Conservation (phyloP, 495 filamentous ascomycete genomes). For the Alectoria sarmentosa region DNA sequence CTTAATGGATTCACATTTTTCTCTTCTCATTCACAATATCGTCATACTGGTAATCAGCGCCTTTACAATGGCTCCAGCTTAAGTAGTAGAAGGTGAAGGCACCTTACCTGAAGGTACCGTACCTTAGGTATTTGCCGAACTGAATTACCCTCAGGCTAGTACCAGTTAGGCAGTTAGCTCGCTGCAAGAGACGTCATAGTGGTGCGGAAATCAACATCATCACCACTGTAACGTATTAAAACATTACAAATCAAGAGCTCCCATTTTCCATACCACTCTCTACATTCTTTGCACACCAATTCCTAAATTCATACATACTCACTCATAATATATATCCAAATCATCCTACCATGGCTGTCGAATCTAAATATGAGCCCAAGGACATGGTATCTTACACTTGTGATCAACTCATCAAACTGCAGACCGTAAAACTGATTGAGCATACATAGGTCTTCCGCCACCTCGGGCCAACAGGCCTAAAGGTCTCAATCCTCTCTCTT, state of each 20-base stretch:
- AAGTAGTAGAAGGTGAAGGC: no score
- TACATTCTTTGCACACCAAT: no score
- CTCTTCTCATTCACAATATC: neutral
- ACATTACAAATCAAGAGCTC: no score
- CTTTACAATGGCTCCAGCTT: no score
- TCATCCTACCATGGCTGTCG: slow-evolving; percentile 14
- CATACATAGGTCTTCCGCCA: slow-evolving; percentile 38
- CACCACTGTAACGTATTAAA: no score
- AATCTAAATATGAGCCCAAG: slow-evolving; percentile 23
- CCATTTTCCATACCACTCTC: no score
- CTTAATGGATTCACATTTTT: neutral
- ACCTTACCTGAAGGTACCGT: no score
- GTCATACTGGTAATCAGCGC: no score
- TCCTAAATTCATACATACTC: no score
- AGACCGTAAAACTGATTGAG: neutral
- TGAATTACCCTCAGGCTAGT: neutral
- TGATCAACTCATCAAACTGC: neutral
- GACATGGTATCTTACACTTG: slow-evolving; percentile 8
- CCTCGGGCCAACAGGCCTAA: slow-evolving; percentile 66
- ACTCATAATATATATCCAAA: neutral
- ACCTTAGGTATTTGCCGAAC: neutral
- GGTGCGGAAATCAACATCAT: no score
- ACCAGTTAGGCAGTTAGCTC: neutral
- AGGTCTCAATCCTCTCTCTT: slow-evolving; percentile 67
- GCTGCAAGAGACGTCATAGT: neutral